Conservation (phyloP, 169 alveolate genomes). For the Eimeria tenella region DNA sequence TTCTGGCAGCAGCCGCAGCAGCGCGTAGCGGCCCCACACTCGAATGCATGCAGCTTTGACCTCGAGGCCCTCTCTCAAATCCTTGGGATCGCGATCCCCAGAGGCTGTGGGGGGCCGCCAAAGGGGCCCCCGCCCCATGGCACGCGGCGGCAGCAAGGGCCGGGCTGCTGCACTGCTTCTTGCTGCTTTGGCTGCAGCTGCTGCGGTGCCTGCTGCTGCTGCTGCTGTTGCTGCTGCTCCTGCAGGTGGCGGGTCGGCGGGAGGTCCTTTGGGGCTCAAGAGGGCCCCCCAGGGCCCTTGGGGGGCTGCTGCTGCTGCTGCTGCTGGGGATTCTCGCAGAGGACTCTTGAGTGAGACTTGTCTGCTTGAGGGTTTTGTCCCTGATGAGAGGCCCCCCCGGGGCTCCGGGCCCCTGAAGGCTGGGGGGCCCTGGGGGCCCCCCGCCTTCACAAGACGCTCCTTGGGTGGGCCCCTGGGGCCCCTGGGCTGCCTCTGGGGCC, state of each 20-base stretch:
- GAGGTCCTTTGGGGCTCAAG: background rate
- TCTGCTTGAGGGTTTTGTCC: no score
- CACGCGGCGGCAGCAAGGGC: background rate
- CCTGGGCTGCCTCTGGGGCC: background rate
- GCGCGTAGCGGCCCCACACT: conserved; percentile 20
- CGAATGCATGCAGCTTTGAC: conserved; percentile 21
- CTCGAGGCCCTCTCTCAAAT: conserved; percentile 10
- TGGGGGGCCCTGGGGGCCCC: conserved; percentile 1
- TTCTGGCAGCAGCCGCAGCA: conserved; percentile 48
- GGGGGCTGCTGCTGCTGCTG: background rate
- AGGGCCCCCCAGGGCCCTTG: background rate
- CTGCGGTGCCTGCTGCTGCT: no score
- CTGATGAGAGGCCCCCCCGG: background rate
- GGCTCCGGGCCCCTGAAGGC: background rate
- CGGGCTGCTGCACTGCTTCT: background rate
- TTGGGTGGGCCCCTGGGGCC: conserved; percentile 11
- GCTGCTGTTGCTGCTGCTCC: no score
- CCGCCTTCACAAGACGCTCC: background rate
- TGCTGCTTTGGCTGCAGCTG: background rate
- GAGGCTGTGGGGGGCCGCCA: background rate
- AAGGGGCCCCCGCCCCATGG: background rate
- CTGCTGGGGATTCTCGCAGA: background rate
- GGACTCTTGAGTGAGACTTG: no score
- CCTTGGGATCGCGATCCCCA: background rate
- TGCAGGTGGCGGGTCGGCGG: background rate